Evolutionary conservation across 352 stramenopile species (phyloP).

Genomic region (Pythium myriotylum): DNA sequence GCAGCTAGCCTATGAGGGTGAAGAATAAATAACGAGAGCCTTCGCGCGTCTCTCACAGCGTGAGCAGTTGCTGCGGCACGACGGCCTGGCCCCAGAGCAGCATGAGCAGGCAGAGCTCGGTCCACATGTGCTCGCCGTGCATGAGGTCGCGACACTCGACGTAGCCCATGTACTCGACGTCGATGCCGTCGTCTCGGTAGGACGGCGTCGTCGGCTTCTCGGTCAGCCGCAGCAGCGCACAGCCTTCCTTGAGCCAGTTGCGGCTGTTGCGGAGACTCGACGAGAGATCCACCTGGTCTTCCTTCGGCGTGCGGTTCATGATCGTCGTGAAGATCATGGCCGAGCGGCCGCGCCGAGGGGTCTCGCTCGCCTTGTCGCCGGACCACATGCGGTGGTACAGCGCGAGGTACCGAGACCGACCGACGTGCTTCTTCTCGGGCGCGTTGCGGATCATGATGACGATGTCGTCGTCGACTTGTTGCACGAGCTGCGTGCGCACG

Average conservation of each 20-base stretch:
- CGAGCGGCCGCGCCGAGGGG: not conserved
- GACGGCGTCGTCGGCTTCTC: slow-evolving; percentile 1
- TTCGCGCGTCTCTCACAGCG: not conserved
- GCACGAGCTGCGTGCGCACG: slow-evolving; percentile 11
- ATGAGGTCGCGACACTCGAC: slow-evolving; percentile 3
- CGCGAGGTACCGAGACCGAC: slow-evolving; percentile 9
- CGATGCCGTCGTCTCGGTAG: slow-evolving; percentile 3
- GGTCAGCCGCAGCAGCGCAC: slow-evolving; percentile 16
- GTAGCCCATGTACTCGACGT: slow-evolving; percentile 29
- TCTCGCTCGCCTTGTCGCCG: not conserved
- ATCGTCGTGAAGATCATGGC: slow-evolving; percentile 18
- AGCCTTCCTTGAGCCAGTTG: slow-evolving; percentile 22
- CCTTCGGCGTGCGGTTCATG: slow-evolving; percentile 11
- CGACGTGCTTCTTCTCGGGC: slow-evolving; percentile 10
- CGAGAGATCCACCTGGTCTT: slow-evolving; percentile 5
- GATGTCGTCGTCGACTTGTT: slow-evolving; percentile 23
- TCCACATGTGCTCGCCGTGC: slow-evolving; percentile 27
- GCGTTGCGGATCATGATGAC: slow-evolving; percentile 26
- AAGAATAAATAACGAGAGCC: too few relatives aligned
- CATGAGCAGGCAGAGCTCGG: slow-evolving; percentile 21
- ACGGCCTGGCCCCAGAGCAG: slow-evolving; percentile 20
- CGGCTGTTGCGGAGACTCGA: not conserved
- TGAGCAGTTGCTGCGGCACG: slow-evolving; percentile 7
- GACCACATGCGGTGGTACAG: slow-evolving; percentile 19
- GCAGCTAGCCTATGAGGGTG: too few relatives aligned